Conservation (phyloP, 371 early-diverging fungal species). For the Rhizomucor miehei region DNA sequence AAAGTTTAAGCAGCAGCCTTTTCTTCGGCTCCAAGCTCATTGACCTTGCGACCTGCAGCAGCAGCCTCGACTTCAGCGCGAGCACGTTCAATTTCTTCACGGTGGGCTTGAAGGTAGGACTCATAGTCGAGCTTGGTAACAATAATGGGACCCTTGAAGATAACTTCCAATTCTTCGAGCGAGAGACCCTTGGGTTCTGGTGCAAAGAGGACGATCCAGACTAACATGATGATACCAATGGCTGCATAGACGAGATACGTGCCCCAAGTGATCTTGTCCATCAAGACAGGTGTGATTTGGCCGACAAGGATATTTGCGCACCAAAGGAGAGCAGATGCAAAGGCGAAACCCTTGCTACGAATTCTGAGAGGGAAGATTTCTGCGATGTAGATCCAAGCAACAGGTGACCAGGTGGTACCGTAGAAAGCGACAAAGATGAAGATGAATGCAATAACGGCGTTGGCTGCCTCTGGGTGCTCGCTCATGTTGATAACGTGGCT, state of each 20-base stretch:
- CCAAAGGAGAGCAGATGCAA: conserved; percentile 82
- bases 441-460: conserved; percentile 48
- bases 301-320: conserved; percentile 68
- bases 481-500: conserved; percentile 28
- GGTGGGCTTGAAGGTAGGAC: conserved; percentile 22
- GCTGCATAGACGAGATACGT: conserved; percentile 60
- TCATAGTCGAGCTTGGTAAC: conserved; percentile 30
- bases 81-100: conserved; percentile 26
- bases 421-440: conserved; percentile 49
- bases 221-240: conserved; percentile 54
- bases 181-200: conserved; percentile 63
- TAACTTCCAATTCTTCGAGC: conserved; percentile 52
- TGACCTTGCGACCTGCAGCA: conserved; percentile 4
- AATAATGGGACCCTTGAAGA: conserved; percentile 35
- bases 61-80: conserved; percentile 25
- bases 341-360: conserved; percentile 47
- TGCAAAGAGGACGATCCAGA: conserved; percentile 50
- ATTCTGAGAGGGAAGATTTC: conserved; percentile 62
- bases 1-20: conserved; percentile 2
- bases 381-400: conserved; percentile 59
- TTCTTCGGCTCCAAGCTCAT: not conserved
- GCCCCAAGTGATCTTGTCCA: conserved; percentile 45
- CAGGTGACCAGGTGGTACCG: conserved; percentile 50
- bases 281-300: conserved; percentile 44
- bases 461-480: conserved; percentile 32